Conservation (phyloP, 192 early-diverging fungal genomes). For the Backusella parvicylindrica region DNA sequence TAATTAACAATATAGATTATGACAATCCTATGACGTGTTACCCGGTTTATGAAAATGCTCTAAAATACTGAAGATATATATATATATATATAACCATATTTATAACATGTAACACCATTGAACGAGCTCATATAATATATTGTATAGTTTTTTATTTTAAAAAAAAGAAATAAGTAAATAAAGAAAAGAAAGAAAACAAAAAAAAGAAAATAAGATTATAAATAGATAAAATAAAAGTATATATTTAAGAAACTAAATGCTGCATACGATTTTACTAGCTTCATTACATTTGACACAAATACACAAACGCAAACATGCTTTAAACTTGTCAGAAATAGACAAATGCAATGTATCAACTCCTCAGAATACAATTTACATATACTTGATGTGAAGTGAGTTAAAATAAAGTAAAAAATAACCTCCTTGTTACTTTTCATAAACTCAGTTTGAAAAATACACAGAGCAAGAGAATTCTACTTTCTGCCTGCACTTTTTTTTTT, state of each 20-base stretch:
- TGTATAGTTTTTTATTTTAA: background rate
- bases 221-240: background rate
- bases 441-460: background rate
- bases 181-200: background rate
- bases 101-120: background rate
- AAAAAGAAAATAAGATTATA: background rate
- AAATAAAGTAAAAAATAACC: background rate
- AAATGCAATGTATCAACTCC: background rate
- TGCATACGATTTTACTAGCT: too few relatives aligned
- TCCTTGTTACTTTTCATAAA: background rate
- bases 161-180: background rate
- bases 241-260: too few relatives aligned
- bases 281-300: too few relatives aligned
- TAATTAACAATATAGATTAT: background rate
- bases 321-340: background rate
- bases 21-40: constrained; percentile 8
- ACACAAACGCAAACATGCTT: too few relatives aligned
- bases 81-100: background rate
- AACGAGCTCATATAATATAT: background rate
- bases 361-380: too few relatives aligned
- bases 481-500: background rate
- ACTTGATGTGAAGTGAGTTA: background rate
- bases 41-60: background rate
- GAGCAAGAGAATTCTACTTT: background rate
- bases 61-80: background rate